Conservation (phyloP, 1,284 basidiomycete species). For the Sanguinoderma infundibulare region DNA sequence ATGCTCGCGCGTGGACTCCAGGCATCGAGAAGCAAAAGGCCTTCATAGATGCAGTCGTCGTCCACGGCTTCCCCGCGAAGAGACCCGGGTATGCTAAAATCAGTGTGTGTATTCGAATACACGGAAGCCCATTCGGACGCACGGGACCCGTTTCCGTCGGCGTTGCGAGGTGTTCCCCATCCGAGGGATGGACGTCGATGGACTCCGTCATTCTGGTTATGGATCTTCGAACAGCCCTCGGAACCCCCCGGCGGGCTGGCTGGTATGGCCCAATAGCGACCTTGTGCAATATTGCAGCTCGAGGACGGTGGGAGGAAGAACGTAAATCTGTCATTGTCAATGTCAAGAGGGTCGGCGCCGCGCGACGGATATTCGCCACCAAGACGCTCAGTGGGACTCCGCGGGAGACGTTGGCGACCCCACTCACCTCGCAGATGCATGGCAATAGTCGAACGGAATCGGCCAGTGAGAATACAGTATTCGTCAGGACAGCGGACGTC, state of each 20-base stretch:
- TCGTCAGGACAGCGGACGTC: slow-evolving; percentile 19
- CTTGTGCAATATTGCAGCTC: not conserved
- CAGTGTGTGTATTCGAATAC: not conserved
- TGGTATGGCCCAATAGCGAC: not conserved
- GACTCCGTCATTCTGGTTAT: not conserved
- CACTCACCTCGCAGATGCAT: not conserved
- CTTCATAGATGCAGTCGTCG: not conserved
- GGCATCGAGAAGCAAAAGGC: not conserved
- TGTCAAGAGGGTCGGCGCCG: not conserved
- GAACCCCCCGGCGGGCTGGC: not conserved
- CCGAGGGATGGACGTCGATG: not conserved
- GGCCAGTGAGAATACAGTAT: not conserved
- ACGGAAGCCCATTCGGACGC: not conserved
- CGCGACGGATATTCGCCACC: not conserved
- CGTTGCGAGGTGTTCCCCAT: not conserved
- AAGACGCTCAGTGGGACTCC: not conserved
- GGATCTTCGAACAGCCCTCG: not conserved
- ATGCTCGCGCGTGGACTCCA: not conserved
- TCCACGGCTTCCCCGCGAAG: not conserved
- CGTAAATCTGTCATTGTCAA: slow-evolving; percentile 15
- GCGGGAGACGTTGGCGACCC: not conserved
- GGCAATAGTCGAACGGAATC: not conserved
- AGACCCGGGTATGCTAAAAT: not conserved
- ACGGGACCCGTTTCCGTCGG: not conserved
- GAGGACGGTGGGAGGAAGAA: not conserved